phyloP scores from a whole-genome alignment of 208 protist genomes.

The Paratrypanosoma confusum region DNA sequence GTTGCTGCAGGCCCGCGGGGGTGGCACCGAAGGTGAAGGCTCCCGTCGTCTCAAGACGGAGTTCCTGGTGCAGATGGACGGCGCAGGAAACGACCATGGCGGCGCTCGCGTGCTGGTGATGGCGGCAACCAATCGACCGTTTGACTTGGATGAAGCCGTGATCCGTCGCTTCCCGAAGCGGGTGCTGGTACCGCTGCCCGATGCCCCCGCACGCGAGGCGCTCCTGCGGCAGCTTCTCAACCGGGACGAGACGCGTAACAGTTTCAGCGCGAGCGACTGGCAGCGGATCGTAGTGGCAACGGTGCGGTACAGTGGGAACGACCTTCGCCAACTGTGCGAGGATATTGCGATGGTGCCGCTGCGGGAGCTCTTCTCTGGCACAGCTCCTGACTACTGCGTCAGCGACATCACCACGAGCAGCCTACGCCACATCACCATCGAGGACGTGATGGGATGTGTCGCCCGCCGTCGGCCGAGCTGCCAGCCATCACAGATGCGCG shows the following conservation, averaged over 20 bases:
- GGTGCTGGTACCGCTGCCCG: slow-evolving; percentile 85
- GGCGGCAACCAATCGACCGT: slow-evolving; percentile 83
- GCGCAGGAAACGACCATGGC: slow-evolving; percentile 13
- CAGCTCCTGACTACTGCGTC: slow-evolving; percentile 1
- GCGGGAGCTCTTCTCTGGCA: slow-evolving; percentile 31
- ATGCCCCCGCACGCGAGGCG: slow-evolving; percentile 32
- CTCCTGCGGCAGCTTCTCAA: slow-evolving; percentile 59
- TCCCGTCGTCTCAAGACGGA: slow-evolving; percentile 91
- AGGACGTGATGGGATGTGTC: slow-evolving; percentile 9
- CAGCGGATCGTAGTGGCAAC: too few species aligned
- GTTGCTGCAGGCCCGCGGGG: slow-evolving; percentile 90
- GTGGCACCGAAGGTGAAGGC: slow-evolving; percentile 88
- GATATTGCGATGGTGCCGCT: slow-evolving; percentile 73
- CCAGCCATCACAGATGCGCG: slow-evolving; percentile 6
- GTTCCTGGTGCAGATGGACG: slow-evolving; percentile 90
- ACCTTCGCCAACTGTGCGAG: slow-evolving; percentile 64
- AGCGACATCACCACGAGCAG: slow-evolving; percentile 22
- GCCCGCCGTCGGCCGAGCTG: slow-evolving; percentile 8
- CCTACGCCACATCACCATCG: slow-evolving; percentile 36
- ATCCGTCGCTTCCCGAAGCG: slow-evolving; percentile 83
- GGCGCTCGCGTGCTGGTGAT: slow-evolving; percentile 81
- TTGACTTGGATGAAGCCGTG: slow-evolving; percentile 85
- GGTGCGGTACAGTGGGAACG: slow-evolving; percentile 61
- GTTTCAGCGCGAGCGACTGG: too few species aligned
- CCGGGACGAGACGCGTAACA: too few species aligned